phyloP scores from a whole-genome alignment of 2,329 filamentous ascomycete genomes.

The Calonectria naviculata region DNA sequence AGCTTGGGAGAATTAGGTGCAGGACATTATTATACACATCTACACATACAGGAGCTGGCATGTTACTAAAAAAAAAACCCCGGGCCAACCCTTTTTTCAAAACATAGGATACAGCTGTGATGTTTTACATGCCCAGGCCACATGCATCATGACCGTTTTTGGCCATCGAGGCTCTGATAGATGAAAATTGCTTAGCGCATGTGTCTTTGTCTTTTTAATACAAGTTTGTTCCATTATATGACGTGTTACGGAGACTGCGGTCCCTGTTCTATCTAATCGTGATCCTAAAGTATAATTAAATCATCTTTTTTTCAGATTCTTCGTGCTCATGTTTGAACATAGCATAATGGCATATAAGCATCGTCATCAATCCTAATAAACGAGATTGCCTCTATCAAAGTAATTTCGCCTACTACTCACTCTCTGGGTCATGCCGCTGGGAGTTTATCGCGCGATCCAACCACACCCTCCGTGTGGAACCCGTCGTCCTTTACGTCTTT shows the following conservation, averaged over 20 bases:
- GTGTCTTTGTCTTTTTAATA: not conserved
- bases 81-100: not conserved
- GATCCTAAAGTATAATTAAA: not conserved
- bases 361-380: constrained; percentile 4
- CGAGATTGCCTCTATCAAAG: too few species aligned
- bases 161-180: not conserved
- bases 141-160: not conserved
- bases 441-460: constrained; percentile 36
- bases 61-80: constrained; percentile 12
- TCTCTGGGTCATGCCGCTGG: constrained; percentile 6
- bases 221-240: not conserved
- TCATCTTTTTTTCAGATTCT: constrained; percentile 12
- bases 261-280: constrained; percentile 17
- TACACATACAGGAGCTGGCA: constrained; percentile 23
- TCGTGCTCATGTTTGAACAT: constrained; percentile 9
- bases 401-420: not conserved
- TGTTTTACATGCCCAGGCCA: not conserved
- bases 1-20: constrained; percentile 23
- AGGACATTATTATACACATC: constrained; percentile 19
- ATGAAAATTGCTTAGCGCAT: not conserved
- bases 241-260: not conserved
- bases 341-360: constrained; percentile 2
- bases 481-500: constrained; percentile 35
- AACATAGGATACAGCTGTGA: not conserved
- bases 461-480: constrained; percentile 40